Conservation (phyloP, 2,329 filamentous ascomycete genomes). For the Didymellaceae sp. region DNA sequence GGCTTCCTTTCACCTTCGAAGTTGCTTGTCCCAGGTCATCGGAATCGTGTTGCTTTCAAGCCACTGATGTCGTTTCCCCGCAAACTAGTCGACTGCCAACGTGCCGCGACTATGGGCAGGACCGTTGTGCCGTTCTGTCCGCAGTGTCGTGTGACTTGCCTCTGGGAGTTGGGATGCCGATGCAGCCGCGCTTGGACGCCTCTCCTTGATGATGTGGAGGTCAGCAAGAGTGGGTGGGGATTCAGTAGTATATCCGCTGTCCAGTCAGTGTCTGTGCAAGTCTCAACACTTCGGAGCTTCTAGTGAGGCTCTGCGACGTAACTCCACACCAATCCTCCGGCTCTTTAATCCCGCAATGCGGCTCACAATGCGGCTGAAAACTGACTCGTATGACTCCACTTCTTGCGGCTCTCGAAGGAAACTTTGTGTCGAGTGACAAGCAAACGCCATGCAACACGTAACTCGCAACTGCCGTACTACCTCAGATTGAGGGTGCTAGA, state of each 20-base stretch:
- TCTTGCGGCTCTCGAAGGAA: constrained; percentile 6
- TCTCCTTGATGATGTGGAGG: not conserved
- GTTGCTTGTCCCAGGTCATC: constrained; percentile 1
- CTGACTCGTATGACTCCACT: constrained; percentile 14
- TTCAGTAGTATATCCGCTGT: constrained; percentile 2
- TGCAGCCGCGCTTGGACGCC: constrained; percentile 1
- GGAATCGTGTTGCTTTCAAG: constrained; percentile 3
- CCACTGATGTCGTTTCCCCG: constrained; percentile 17
- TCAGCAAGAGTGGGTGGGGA: constrained; percentile 6
- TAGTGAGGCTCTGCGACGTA: constrained; percentile 20
- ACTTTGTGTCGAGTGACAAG: not conserved
- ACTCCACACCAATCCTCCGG: constrained; percentile 17
- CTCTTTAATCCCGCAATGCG: constrained; percentile 21
- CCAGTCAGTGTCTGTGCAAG: constrained; percentile 10
- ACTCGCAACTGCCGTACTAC: not conserved
- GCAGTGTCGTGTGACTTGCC: constrained; percentile 11
- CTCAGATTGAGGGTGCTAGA: constrained; percentile 1
- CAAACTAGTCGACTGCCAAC: constrained; percentile 16
- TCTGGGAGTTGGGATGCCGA: not conserved
- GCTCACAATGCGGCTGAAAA: constrained; percentile 8
- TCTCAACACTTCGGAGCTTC: constrained; percentile 19
- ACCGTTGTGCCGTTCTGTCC: constrained; percentile 11
- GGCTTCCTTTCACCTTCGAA: constrained; percentile 8
- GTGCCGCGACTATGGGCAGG: constrained; percentile 3
- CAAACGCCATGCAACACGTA: not conserved